phyloP scores from a whole-genome alignment of 163 green algal species.

The Trebouxiophyceae sp. region DNA sequence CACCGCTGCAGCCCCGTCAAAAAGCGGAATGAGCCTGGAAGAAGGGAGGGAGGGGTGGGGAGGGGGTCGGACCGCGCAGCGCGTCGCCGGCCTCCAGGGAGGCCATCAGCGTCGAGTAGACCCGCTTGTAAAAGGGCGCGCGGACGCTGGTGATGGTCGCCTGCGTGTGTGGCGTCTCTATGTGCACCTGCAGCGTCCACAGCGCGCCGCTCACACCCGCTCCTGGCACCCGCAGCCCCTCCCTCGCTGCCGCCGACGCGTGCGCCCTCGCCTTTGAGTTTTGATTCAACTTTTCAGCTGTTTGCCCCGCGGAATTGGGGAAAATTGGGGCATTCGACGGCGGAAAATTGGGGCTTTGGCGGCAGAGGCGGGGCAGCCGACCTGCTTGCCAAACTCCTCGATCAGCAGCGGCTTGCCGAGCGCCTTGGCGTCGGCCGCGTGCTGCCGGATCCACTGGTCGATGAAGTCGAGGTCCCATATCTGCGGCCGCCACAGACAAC shows the following conservation, averaged over 20 bases:
- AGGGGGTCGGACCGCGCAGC: neutral
- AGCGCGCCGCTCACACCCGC: too few relatives aligned
- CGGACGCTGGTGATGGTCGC: constrained; percentile 13
- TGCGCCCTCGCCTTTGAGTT: too few relatives aligned
- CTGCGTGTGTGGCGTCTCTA: neutral
- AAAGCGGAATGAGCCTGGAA: too few relatives aligned
- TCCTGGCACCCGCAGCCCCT: too few relatives aligned
- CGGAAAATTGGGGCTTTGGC: too few relatives aligned
- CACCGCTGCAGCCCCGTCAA: too few relatives aligned
- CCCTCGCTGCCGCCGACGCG: too few relatives aligned
- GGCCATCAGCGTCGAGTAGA: constrained; percentile 8
- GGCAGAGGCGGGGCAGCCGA: too few relatives aligned
- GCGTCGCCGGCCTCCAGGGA: neutral
- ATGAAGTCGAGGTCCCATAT: constrained; percentile 17
- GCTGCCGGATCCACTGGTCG: constrained; percentile 17
- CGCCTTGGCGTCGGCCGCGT: constrained; percentile 8
- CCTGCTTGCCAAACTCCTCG: constrained; percentile 37
- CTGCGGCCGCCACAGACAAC: neutral
- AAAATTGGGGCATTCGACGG: too few relatives aligned
- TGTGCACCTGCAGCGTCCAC: constrained; percentile 6
- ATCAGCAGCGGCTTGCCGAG: constrained; percentile 37
- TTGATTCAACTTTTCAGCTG: too few relatives aligned
- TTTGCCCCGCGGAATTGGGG: too few relatives aligned
- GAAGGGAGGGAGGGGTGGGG: too few relatives aligned
- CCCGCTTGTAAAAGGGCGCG: constrained; percentile 10